These are phyloP conservation scores for Neohortaea acidophila DNA, from an alignment of 495 filamentous ascomycete species.

Conservation along the genomic window DNA sequence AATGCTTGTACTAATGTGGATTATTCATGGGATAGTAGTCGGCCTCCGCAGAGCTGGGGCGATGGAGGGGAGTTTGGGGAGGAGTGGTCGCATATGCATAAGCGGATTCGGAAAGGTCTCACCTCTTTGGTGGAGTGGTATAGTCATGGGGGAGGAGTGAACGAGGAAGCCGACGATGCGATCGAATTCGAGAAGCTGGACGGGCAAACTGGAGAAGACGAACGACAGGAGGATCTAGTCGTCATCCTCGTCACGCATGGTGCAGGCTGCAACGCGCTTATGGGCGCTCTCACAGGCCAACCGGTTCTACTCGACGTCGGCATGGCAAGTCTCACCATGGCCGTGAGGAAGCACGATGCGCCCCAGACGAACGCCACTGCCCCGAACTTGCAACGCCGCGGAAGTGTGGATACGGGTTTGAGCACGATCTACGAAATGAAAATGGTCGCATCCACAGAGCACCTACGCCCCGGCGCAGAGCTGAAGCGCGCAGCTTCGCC, in stretches of 20 bases:
- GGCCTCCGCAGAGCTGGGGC: constrained; percentile 59
- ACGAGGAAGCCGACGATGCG: constrained; percentile 20
- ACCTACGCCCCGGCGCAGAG: constrained; percentile 43
- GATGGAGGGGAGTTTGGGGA: constrained; percentile 78
- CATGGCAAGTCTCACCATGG: constrained; percentile 83
- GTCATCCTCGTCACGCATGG: constrained; percentile 91
- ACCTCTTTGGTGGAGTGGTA: constrained; percentile 73
- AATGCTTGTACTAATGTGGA: constrained; percentile 76
- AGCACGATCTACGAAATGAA: constrained; percentile 60
- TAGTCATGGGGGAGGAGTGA: constrained; percentile 35
- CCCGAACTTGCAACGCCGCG: constrained; percentile 11
- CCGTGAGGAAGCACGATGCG: constrained; percentile 45
- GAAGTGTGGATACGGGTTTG: constrained; percentile 28
- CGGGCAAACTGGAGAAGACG: constrained; percentile 30
- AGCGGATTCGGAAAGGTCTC: constrained; percentile 63
- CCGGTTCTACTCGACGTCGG: constrained; percentile 79
- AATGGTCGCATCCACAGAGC: constrained; percentile 63
- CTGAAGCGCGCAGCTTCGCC: constrained; percentile 8
- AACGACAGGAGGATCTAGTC: constrained; percentile 53
- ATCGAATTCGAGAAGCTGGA: constrained; percentile 15
- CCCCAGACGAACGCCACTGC: background rate
- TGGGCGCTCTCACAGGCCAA: constrained; percentile 76
- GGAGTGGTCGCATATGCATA: constrained; percentile 92
- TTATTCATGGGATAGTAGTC: constrained; percentile 89
- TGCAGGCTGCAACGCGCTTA: constrained; percentile 92